These are phyloP conservation scores for Zopfia rhizophila DNA, from an alignment of 2,329 filamentous ascomycete species.

Conservation along the genomic window DNA sequence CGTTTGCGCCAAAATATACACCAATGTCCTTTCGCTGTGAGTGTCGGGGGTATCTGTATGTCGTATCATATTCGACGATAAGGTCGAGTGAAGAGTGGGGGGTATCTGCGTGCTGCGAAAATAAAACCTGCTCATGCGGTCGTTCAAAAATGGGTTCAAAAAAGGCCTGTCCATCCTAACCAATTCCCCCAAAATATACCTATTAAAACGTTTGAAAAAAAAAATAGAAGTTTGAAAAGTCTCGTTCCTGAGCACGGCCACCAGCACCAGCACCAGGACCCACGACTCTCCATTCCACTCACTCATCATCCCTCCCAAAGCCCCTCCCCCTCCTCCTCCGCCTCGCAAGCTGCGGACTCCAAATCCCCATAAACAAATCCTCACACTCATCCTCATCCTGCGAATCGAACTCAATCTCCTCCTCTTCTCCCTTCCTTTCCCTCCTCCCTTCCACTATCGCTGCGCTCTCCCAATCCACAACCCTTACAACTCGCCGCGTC, in stretches of 20 bases:
- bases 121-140: no score
- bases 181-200: no score
- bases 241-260: no score
- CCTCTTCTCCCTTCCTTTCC: conserved; percentile 19
- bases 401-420: conserved; percentile 68
- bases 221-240: no score
- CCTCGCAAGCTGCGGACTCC: conserved; percentile 65
- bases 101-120: no score
- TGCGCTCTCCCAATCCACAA: conserved; percentile 63
- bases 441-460: conserved; percentile 9
- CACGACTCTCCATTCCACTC: no score
- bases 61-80: no score
- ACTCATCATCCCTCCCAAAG: conserved; percentile 2
- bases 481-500: conserved; percentile 64
- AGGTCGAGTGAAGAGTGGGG: no score
- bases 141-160: no score
- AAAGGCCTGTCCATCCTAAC: no score
- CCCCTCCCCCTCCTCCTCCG: conserved; percentile 40
- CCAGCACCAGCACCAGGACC: no score
- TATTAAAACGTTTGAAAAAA: no score
- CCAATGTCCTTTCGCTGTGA: background rate
- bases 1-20: background rate
- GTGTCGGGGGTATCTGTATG: conserved; percentile 7
- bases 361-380: conserved; percentile 70
- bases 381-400: conserved; percentile 75